Evolutionary conservation across 495 filamentous ascomycete genomes (phyloP).

Genomic region (Penicillium bialowiezense): DNA sequence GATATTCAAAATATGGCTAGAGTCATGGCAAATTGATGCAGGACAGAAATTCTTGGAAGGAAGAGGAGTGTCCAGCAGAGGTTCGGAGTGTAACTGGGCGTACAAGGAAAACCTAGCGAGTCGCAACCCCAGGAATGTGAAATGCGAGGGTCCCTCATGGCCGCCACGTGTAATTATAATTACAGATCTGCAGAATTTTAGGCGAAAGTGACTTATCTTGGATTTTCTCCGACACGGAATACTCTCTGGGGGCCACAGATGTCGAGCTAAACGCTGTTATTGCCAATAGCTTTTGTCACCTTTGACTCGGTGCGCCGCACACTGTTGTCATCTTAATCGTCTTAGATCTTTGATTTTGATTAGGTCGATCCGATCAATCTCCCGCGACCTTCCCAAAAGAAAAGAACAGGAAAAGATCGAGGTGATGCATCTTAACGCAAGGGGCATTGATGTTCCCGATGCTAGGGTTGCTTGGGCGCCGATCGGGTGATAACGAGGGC

Average conservation of each 20-base stretch:
- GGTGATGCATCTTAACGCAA: conserved; percentile 14
- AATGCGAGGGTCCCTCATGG: conserved; percentile 29
- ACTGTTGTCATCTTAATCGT: neutral
- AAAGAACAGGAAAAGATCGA: neutral
- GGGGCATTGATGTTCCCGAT: conserved; percentile 5
- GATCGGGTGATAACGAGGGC: conserved; percentile 11
- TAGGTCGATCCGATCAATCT: neutral
- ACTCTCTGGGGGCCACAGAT: neutral
- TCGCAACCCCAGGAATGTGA: conserved; percentile 17
- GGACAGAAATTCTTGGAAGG: neutral
- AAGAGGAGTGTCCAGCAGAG: conserved; percentile 2
- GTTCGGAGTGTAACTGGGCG: conserved; percentile 3
- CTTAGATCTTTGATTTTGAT: neutral
- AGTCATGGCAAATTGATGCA: neutral
- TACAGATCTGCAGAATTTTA: conserved; percentile 4
- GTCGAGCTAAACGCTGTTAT: conserved; percentile 3
- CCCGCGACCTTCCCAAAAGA: conserved; percentile 5
- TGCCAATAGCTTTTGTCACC: too few relatives aligned
- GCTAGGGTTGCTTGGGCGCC: conserved; percentile 6
- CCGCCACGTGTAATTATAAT: conserved; percentile 29
- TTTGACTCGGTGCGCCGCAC: conserved; percentile 3
- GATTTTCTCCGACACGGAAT: neutral
- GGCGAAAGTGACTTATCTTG: conserved; percentile 9
- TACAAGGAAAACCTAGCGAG: conserved; percentile 1
- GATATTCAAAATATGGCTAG: neutral